phyloP scores from a whole-genome alignment of 2,329 filamentous ascomycete genomes.

The Aspergillus sp. region DNA sequence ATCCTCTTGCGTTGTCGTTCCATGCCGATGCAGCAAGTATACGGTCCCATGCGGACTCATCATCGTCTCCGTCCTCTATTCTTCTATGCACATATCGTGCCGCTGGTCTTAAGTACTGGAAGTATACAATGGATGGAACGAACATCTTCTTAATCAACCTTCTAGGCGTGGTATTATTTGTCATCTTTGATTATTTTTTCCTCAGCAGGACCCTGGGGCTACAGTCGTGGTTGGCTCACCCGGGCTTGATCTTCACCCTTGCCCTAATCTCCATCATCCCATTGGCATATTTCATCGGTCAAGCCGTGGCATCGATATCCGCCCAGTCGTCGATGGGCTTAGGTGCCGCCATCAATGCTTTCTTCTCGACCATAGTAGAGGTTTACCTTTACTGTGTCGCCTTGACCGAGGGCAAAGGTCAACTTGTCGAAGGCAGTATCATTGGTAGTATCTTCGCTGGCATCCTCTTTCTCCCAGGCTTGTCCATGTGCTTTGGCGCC shows the following conservation, averaged over 20 bases:
- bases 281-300: constrained; percentile 94
- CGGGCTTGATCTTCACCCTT: constrained; percentile 76
- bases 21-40: constrained; percentile 74
- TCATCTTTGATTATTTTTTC: constrained; percentile 86
- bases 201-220: constrained; percentile 61
- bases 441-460: constrained; percentile 97
- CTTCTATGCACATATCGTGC: constrained; percentile 94
- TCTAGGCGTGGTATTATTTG: constrained; percentile 84
- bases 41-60: constrained; percentile 60
- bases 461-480: constrained; percentile 82
- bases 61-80: constrained; percentile 74
- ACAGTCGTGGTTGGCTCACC: constrained; percentile 65
- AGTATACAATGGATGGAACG: constrained; percentile 95
- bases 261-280: constrained; percentile 89
- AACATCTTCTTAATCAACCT: constrained; percentile 99
- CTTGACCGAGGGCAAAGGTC: constrained; percentile 81
- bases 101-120: constrained; percentile 93
- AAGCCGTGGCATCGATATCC: constrained; percentile 96
- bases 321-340: constrained; percentile 98
- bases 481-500: constrained; percentile 98
- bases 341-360: constrained; percentile 92
- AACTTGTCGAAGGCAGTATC: constrained; percentile 91
- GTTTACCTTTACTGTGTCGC: constrained; percentile 97
- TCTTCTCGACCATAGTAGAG: constrained; percentile 95
- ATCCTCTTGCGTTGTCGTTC: constrained; percentile 87